Evolutionary conservation across 2,329 filamentous ascomycete genomes (phyloP).

Genomic region (Penicillium sp.): DNA sequence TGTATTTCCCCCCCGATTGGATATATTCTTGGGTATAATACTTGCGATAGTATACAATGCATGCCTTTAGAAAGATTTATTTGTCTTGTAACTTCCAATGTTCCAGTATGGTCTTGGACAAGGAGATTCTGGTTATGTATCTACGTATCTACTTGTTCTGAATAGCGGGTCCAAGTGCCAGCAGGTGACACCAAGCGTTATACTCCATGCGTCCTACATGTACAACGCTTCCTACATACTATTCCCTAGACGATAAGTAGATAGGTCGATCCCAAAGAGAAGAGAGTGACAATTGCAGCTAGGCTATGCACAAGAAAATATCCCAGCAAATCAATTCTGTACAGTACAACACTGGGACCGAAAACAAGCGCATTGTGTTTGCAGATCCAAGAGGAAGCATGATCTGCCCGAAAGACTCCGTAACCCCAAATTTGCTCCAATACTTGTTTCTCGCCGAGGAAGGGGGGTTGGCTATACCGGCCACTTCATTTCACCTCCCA

Average conservation of each 20-base stretch:
- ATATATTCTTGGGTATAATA: conserved; percentile 10
- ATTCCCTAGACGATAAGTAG: not conserved
- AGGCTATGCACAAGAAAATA: conserved; percentile 13
- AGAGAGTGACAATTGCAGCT: conserved; percentile 9
- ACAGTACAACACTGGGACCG: conserved; percentile 12
- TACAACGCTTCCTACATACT: not conserved
- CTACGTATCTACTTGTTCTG: no score
- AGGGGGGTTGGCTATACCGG: conserved; percentile 1
- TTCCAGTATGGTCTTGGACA: not conserved
- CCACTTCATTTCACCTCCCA: not conserved
- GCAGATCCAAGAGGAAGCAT: conserved; percentile 12
- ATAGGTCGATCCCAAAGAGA: conserved; percentile 1
- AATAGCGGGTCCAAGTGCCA: not conserved
- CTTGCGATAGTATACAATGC: conserved; percentile 12
- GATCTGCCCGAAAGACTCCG: conserved; percentile 22
- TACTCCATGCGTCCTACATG: no score
- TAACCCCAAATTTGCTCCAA: conserved; percentile 25
- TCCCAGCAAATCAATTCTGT: conserved; percentile 16
- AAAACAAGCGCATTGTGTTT: conserved; percentile 16
- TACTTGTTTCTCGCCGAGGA: conserved; percentile 6
- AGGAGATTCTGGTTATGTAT: no score
- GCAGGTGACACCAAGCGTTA: no score
- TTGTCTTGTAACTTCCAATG: not conserved
- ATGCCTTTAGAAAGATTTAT: not conserved
- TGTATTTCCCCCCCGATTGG: conserved; percentile 9